Evolutionary conservation across 1,284 basidiomycete species (phyloP).

Genomic region (Marasmius sp.): DNA sequence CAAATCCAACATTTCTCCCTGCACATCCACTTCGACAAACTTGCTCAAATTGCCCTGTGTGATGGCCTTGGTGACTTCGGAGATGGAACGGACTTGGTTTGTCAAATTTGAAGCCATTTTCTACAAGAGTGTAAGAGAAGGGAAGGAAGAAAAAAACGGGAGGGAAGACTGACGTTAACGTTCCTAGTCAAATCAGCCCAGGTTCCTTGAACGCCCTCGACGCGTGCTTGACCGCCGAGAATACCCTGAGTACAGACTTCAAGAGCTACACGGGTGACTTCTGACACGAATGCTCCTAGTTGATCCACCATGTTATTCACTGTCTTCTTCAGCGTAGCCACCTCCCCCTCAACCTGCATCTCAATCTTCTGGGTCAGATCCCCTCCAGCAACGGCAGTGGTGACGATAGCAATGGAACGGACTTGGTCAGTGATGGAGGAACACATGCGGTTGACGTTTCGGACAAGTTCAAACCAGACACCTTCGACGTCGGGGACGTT

Average conservation of each 20-base stretch:
- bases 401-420: constrained; percentile 88
- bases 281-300: constrained; percentile 87
- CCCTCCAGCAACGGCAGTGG: constrained; percentile 89
- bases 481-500: constrained; percentile 93
- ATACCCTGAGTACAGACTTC: constrained; percentile 86
- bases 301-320: constrained; percentile 52
- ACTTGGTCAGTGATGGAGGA: constrained; percentile 93
- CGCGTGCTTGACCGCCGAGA: constrained; percentile 88
- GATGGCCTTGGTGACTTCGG: constrained; percentile 95
- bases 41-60: constrained; percentile 90
- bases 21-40: constrained; percentile 92
- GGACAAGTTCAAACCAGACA: constrained; percentile 90
- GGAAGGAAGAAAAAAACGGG: background rate
- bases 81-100: constrained; percentile 96
- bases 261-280: constrained; percentile 49
- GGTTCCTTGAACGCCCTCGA: constrained; percentile 91
- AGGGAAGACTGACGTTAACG: constrained; percentile 64
- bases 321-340: constrained; percentile 43
- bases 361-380: constrained; percentile 89
- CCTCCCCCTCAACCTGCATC: constrained; percentile 90
- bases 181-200: constrained; percentile 92
- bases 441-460: constrained; percentile 91
- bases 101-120: constrained; percentile 90
- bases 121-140: constrained; percentile 33
- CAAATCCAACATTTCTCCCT: constrained; percentile 95